Conservation (phyloP, 768 basidiomycete genomes). For the Melanogaster broomeanus region DNA sequence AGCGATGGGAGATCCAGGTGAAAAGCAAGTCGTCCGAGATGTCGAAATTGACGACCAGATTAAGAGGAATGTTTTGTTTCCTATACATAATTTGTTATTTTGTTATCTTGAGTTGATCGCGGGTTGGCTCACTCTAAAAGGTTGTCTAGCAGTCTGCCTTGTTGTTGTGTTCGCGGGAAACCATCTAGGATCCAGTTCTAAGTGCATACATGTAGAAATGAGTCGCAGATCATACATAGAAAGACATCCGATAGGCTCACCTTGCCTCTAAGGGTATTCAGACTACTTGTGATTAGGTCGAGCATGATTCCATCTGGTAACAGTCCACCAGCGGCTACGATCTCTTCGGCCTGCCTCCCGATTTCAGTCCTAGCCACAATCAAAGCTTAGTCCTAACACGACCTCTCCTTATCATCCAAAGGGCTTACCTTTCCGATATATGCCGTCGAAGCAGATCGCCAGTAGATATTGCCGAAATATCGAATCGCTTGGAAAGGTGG, state of each 20-base stretch:
- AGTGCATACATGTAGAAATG: constrained; percentile 8
- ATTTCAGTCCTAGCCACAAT: constrained; percentile 55
- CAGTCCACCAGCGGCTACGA: constrained; percentile 76
- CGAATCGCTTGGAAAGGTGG: constrained; percentile 72
- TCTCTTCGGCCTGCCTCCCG: constrained; percentile 71
- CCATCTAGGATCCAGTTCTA: constrained; percentile 92
- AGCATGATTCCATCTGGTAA: constrained; percentile 80
- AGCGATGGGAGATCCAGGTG: constrained; percentile 80
- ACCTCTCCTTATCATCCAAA: neutral
- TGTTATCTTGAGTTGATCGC: neutral
- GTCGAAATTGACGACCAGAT: constrained; percentile 79
- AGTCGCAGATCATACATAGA: constrained; percentile 9
- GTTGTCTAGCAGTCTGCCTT: constrained; percentile 72
- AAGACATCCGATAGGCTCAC: constrained; percentile 34
- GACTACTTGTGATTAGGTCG: constrained; percentile 67
- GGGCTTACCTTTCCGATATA: constrained; percentile 59
- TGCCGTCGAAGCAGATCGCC: constrained; percentile 85
- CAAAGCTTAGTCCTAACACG: neutral
- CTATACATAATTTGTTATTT: constrained; percentile 42
- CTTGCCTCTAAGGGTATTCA: constrained; percentile 64
- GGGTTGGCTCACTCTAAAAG: constrained; percentile 58
- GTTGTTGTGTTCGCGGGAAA: constrained; percentile 84
- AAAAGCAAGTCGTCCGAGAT: constrained; percentile 83
- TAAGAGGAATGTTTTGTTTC: constrained; percentile 63
- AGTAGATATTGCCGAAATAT: constrained; percentile 73